Evolutionary conservation across 495 filamentous ascomycete genomes (phyloP), one percentile per base, ranked within the genome.

Genomic region (Penicilliopsis zonata): DNA sequence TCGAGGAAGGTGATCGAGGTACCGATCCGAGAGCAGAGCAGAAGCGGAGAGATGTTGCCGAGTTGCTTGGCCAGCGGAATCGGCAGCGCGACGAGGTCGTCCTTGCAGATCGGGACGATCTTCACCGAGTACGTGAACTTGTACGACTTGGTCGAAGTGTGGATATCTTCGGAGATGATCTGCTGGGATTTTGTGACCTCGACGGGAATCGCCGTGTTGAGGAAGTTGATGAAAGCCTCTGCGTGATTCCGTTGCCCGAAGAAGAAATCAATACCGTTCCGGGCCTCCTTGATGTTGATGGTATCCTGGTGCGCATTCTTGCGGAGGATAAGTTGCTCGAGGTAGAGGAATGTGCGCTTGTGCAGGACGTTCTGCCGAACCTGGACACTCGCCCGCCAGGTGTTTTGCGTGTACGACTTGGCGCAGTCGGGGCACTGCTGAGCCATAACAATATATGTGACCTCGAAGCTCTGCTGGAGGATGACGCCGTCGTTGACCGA

Each of bases 311-410:
- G 90, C 2, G 88, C 90, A 18, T 72, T 72, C 48, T 94, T 80
- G 60, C 93, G 94, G 18, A 99, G 63, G 51, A 99, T 94, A 16
- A 96, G 66, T 58, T 99, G 92, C 46, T 99, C 92, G 10, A 98
- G 80, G 57, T 83, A 92, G 5, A 96, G 61, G 61, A 99, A 96
- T 4, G 90, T 96, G 40, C 92, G 72, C 68, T 99, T 99, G 57
- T 99, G 92, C 0, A 82, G 74, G 15, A 99, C 92, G 51, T 94
- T 92, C 58, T 99, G 92, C 21, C 92, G 83, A 13, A 96, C 80
- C 56, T 96, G 92, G 4, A 95, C 82, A 20, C 71, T 70, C 3
- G 86, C 85, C 41, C 79, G 59, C 80, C 81, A 90, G 12, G 85
- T 86, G 56, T 96, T 87, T 40, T 82, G 82, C 6, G 88, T 96